These are phyloP conservation scores for Linnemannia exigua DNA, from an alignment of 192 early-diverging fungal genomes.

Conservation along the genomic window DNA sequence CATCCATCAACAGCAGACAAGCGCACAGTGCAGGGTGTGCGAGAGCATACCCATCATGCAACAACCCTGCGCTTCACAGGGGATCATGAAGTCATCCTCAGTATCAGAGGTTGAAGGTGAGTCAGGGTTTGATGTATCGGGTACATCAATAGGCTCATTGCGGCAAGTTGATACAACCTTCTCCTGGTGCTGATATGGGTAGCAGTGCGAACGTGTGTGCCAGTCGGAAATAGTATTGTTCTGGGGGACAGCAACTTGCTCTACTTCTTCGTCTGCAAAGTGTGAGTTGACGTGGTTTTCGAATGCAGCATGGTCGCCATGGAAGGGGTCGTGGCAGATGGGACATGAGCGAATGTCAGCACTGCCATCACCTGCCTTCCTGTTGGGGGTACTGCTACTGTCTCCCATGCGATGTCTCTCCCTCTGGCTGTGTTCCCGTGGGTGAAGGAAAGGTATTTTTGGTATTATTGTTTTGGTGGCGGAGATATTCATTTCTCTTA, in stretches of 20 bases:
- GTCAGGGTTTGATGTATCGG: neutral
- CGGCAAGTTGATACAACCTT: neutral
- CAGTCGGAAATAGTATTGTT: neutral
- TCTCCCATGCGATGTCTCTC: neutral
- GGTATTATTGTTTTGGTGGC: conserved; percentile 7
- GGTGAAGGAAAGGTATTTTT: conserved; percentile 9
- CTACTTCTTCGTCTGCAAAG: conserved; percentile 17
- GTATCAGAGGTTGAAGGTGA: neutral
- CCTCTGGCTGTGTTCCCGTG: neutral
- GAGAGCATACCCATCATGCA: conserved; percentile 17
- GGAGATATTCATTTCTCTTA: neutral
- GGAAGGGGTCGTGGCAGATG: conserved; percentile 31
- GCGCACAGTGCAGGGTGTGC: neutral
- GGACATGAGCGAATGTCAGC: conserved; percentile 30
- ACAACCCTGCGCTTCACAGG: conserved; percentile 43
- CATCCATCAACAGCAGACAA: neutral
- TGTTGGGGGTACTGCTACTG: neutral
- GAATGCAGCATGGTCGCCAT: conserved; percentile 29
- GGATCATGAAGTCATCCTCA: conserved; percentile 20
- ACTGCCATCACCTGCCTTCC: neutral
- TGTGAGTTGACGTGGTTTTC: conserved; percentile 46
- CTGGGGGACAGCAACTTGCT: neutral
- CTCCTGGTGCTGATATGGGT: neutral
- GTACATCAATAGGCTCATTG: neutral
- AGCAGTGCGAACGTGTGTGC: neutral